Evolutionary conservation across 495 filamentous ascomycete species (phyloP).

Genomic region (Ascodesmis nigricans): DNA sequence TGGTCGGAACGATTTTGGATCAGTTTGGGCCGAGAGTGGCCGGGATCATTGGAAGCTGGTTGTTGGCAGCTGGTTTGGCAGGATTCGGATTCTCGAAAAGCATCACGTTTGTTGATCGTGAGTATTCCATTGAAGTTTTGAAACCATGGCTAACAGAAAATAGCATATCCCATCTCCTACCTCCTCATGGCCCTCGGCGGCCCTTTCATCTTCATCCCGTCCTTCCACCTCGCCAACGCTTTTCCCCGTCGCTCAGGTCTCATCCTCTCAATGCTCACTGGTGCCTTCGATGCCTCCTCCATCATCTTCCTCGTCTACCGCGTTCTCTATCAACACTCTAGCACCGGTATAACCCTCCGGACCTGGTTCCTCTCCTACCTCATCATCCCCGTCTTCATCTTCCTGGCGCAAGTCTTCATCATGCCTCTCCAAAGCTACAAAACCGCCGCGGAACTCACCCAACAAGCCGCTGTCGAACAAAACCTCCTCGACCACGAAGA

Average conservation of each 20-base stretch:
- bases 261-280: conserved; percentile 66
- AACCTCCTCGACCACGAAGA: conserved; percentile 39
- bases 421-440: conserved; percentile 73
- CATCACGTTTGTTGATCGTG: conserved; percentile 28
- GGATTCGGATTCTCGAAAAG: conserved; percentile 45
- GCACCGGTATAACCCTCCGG: conserved; percentile 37
- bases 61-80: conserved; percentile 44
- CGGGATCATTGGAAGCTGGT: conserved; percentile 47
- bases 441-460: conserved; percentile 62
- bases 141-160: no score
- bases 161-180: conserved; percentile 28
- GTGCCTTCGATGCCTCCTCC: conserved; percentile 74
- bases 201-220: conserved; percentile 75
- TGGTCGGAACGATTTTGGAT: conserved; percentile 70
- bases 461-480: conserved; percentile 43
- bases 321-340: conserved; percentile 42
- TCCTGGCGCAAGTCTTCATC: conserved; percentile 43
- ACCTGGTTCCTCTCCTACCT: conserved; percentile 64
- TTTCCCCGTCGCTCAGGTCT: conserved; percentile 71
- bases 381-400: conserved; percentile 46
- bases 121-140: conserved; percentile 3
- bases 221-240: conserved; percentile 81
- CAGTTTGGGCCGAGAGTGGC: conserved; percentile 57
- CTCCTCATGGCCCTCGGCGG: conserved; percentile 65
- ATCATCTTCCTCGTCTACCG: conserved; percentile 78